Evolutionary conservation across 768 basidiomycete species (phyloP), one percentile per base, ranked within the genome.

Genomic region (Pisolithus microcarpus): DNA sequence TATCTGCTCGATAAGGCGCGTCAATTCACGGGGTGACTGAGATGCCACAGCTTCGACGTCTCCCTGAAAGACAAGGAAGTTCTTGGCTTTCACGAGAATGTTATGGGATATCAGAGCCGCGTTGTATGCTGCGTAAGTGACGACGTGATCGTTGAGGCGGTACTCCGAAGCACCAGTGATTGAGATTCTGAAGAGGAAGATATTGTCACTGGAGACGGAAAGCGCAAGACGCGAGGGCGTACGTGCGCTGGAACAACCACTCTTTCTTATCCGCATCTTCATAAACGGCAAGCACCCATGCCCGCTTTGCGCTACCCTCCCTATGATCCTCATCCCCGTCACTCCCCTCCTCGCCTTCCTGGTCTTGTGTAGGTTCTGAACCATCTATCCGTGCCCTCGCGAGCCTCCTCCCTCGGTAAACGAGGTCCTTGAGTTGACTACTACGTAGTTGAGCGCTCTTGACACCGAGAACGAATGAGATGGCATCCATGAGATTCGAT

Each of bases 401-500:
- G 16, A 91, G 75, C 54, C 82, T 72, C 36, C 85, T 70, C n/a
- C 92, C 93, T 18, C 96, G 89, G 68, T 98, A 98, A 5, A 99
- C 90, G 38, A 99, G 76, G 65, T 98, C 96, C 62, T 91, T 94
- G 23, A 98, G 74, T 60, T 97, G 93, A 42, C 90, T 91, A 63
- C 89, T 92, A 43, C 95, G 80, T 31, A 99, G 76, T 56, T 96
- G 91, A 2, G 85, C 87, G 54, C 90, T 93, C 73, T 94, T 92
- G 26, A 98, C 87, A 28, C 96, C 96, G 6, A 99, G 83, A 8
- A 98, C 96, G 65, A 99, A 98, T 4, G 96, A 98, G 57, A 99
- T 97, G 47, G 96, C 96, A 65, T 99, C 96, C 96, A 98, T 98
- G 50, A 98, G 81, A 66, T 99, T 99, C 9, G 92, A 95, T 65